Evolutionary conservation across 768 basidiomycete species (phyloP).

Genomic region (Strobilomyces dryophilus): DNA sequence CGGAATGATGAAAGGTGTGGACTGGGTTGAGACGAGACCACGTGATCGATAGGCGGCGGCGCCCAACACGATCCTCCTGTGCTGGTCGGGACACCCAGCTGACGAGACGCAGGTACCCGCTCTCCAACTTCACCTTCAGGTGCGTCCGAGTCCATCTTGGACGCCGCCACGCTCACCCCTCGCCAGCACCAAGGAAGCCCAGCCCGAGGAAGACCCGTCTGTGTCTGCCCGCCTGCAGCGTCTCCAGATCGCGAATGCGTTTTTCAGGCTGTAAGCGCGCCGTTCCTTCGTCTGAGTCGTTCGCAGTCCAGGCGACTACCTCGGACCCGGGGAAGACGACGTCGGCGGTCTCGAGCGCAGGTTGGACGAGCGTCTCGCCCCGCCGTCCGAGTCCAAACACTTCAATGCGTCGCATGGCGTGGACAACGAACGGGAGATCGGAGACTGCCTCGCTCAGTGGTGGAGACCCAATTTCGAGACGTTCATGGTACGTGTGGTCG

Average conservation of each 20-base stretch:
- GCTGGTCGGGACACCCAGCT: background rate
- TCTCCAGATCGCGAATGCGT: slow-evolving; percentile 95
- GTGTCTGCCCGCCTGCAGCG: slow-evolving; percentile 93
- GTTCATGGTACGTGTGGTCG: slow-evolving; percentile 74
- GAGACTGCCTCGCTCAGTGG: slow-evolving; percentile 97
- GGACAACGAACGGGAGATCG: slow-evolving; percentile 93
- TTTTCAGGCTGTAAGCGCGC: slow-evolving; percentile 89
- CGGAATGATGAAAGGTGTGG: no score
- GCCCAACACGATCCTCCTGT: slow-evolving; percentile 54
- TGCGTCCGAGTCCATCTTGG: slow-evolving; percentile 23
- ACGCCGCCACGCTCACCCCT: slow-evolving; percentile 9
- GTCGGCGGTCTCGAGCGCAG: slow-evolving; percentile 85
- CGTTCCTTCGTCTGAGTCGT: background rate
- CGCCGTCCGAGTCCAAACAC: slow-evolving; percentile 66
- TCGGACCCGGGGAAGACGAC: slow-evolving; percentile 95
- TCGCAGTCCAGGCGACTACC: slow-evolving; percentile 91
- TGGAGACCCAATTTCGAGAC: slow-evolving; percentile 99
- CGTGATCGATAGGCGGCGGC: no score
- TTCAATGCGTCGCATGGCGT: slow-evolving; percentile 74
- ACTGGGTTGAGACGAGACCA: no score
- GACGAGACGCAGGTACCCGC: slow-evolving; percentile 54
- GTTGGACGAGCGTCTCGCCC: slow-evolving; percentile 85
- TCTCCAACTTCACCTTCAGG: slow-evolving; percentile 94
- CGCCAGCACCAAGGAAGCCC: slow-evolving; percentile 86
- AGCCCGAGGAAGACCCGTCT: slow-evolving; percentile 96